Conservation (phyloP, 768 basidiomycete species). For the Hygrophoropsis aurantiaca region DNA sequence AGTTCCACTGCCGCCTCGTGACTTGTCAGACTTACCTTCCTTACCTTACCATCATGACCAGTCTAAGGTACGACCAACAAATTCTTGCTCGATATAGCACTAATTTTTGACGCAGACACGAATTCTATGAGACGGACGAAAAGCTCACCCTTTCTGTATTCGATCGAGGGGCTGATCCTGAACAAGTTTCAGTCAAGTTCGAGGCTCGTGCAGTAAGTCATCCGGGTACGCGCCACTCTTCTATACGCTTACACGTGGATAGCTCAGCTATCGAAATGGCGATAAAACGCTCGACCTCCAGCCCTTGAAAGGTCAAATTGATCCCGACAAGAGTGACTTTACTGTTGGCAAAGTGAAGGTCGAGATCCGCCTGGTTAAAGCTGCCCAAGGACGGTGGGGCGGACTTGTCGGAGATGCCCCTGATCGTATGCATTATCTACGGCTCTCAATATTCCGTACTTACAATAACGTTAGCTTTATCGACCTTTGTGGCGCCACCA, state of each 20-base stretch:
- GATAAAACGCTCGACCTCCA: constrained; percentile 71
- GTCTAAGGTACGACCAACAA: constrained; percentile 21
- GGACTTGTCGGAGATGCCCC: constrained; percentile 70
- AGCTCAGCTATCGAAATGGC: constrained; percentile 54
- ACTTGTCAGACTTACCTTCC: neutral
- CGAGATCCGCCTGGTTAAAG: constrained; percentile 78
- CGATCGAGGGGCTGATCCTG: constrained; percentile 72
- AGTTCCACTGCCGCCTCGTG: too few relatives aligned
- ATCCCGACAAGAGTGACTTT: constrained; percentile 57
- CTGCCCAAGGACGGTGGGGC: constrained; percentile 69
- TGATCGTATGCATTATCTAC: constrained; percentile 56
- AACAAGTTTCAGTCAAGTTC: constrained; percentile 59
- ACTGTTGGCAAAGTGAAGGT: constrained; percentile 86
- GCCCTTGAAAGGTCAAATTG: constrained; percentile 82
- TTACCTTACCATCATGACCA: constrained; percentile 18
- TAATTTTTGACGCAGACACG: constrained; percentile 50
- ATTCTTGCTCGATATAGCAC: neutral
- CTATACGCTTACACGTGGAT: constrained; percentile 4
- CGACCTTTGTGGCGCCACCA: constrained; percentile 26
- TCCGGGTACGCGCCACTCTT: neutral
- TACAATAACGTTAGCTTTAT: constrained; percentile 18
- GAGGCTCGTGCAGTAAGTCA: constrained; percentile 58
- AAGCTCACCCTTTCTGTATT: constrained; percentile 72
- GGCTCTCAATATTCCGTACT: neutral
- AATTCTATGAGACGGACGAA: constrained; percentile 88